Percentiles rank a stretch among this genome's conserved stretches.
Conservation (phyloP, 202 grass and related monocot species). For the Sporobolus alterniflorus region DNA sequence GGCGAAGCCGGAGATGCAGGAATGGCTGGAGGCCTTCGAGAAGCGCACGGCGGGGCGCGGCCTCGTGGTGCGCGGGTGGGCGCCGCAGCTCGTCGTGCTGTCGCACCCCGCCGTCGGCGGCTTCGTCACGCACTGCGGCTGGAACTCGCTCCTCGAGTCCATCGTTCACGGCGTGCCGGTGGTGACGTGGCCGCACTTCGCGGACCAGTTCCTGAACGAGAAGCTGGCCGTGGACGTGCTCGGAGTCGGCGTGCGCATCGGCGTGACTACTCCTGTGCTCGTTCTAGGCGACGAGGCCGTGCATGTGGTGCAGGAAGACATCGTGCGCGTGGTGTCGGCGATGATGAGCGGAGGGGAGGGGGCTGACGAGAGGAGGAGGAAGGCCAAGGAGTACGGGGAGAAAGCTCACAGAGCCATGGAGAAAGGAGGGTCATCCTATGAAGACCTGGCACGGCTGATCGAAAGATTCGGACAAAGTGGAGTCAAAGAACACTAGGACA, state of each 20-base stretch:
- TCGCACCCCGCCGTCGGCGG: slow-evolving; percentile 17
- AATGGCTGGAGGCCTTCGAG: slow-evolving; percentile 43
- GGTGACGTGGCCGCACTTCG: slow-evolving; percentile 68
- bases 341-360: slow-evolving; percentile 51
- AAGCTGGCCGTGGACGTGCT: slow-evolving; percentile 59
- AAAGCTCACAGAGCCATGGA: slow-evolving; percentile 56
- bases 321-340: slow-evolving; percentile 34
- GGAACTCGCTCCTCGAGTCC: slow-evolving; percentile 67
- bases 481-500: background rate
- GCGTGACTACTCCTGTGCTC: slow-evolving; percentile 12
- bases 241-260: slow-evolving; percentile 51
- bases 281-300: background rate
- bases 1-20: background rate
- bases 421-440: slow-evolving; percentile 59
- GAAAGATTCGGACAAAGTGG: background rate
- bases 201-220: slow-evolving; percentile 83
- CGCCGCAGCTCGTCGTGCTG: slow-evolving; percentile 3
- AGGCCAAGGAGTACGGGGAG: slow-evolving; percentile 37
- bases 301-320: slow-evolving; percentile 7
- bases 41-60: slow-evolving; percentile 32
- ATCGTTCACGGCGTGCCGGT: slow-evolving; percentile 54
- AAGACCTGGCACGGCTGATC: background rate
- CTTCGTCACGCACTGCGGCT: slow-evolving; percentile 31
- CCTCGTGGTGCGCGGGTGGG: slow-evolving; percentile 51
- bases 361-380: slow-evolving; percentile 48